These are phyloP conservation scores for Mastigamoeba balamuthi DNA, from an alignment of 78 protist genomes.

Conservation along the genomic window DNA sequence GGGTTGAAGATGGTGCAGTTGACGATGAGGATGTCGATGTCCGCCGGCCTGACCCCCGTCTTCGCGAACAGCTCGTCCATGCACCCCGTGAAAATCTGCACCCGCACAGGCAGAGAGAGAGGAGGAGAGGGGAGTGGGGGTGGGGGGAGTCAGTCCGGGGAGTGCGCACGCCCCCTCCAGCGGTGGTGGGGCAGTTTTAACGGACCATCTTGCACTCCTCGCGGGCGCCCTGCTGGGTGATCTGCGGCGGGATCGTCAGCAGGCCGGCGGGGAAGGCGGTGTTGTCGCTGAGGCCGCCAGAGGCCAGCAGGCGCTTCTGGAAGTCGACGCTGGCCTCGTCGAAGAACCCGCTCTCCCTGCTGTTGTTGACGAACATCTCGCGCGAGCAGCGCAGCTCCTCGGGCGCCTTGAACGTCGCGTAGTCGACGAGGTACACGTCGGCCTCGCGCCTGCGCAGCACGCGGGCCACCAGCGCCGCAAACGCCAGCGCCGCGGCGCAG, in stretches of 20 bases:
- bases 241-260: constrained; percentile 14
- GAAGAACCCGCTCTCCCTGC: not conserved
- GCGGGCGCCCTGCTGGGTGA: constrained; percentile 48
- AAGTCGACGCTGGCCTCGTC: constrained; percentile 12
- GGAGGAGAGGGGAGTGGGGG: no score
- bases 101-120: not conserved
- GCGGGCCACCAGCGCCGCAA: no score
- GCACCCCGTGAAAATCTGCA: constrained; percentile 11
- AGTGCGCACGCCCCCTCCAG: no score
- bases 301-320: constrained; percentile 37
- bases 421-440: constrained; percentile 21
- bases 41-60: constrained; percentile 38
- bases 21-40: constrained; percentile 73
- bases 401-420: not conserved
- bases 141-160: no score
- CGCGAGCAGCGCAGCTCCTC: not conserved
- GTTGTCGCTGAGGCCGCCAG: constrained; percentile 52
- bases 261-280: constrained; percentile 58
- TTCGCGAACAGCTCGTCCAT: constrained; percentile 54
- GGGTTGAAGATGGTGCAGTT: constrained; percentile 80
- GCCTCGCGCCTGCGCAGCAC: no score
- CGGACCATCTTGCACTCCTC: constrained; percentile 53
- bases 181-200: no score
- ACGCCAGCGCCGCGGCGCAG: no score
- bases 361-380: not conserved